These are phyloP conservation scores for Lentinula boryana DNA, from an alignment of 768 basidiomycete species.

Conservation along the genomic window DNA sequence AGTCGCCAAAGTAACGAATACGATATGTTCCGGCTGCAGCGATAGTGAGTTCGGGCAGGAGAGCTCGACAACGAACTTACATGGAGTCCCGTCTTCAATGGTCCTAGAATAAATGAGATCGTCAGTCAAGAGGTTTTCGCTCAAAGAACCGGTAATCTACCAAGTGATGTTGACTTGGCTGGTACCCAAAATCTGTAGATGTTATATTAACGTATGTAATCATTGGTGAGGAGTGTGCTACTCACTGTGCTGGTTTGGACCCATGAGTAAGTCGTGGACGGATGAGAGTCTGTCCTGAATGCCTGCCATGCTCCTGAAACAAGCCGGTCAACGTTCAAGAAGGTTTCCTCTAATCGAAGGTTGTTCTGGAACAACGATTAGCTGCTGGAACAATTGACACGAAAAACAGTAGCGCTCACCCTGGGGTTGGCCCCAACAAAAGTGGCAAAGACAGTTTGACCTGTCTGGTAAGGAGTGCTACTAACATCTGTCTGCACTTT, in stretches of 20 bases:
- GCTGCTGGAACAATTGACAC: background rate
- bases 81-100: slow-evolving; percentile 54
- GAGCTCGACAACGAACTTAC: slow-evolving; percentile 25
- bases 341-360: slow-evolving; percentile 66
- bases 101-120: slow-evolving; percentile 32
- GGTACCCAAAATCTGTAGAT: slow-evolving; percentile 44
- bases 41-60: slow-evolving; percentile 3
- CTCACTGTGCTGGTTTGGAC: slow-evolving; percentile 46
- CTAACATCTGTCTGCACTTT: slow-evolving; percentile 52
- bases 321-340: slow-evolving; percentile 58
- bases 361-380: slow-evolving; percentile 49
- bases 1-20: slow-evolving; percentile 67
- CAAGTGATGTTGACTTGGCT: slow-evolving; percentile 65
- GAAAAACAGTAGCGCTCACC: slow-evolving; percentile 31
- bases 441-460: slow-evolving; percentile 51
- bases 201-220: background rate
- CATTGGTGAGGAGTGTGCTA: slow-evolving; percentile 6
- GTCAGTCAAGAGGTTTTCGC: background rate
- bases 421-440: slow-evolving; percentile 79
- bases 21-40: slow-evolving; percentile 63
- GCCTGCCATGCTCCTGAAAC: slow-evolving; percentile 44
- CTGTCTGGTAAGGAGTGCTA: slow-evolving; percentile 41
- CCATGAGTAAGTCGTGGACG: slow-evolving; percentile 69
- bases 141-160: slow-evolving; percentile 27
- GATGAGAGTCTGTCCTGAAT: slow-evolving; percentile 72